phyloP scores from a whole-genome alignment of 768 basidiomycete genomes.

The Suillus alpinus region DNA sequence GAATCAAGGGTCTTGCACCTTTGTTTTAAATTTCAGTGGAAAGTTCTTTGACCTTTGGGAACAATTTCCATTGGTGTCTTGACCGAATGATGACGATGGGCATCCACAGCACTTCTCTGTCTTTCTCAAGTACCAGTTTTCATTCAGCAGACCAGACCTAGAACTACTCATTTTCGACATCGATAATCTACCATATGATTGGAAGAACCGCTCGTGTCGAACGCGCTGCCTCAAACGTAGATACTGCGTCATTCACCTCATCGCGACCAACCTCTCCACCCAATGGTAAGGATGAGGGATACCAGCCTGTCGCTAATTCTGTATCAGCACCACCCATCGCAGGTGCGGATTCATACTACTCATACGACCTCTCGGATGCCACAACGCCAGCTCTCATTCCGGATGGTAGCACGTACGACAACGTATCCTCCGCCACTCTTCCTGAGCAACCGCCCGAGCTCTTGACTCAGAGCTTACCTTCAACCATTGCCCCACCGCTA shows the following conservation, averaged over 20 bases:
- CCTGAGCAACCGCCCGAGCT: constrained; percentile 8
- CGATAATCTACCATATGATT: neutral
- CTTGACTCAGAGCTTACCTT: constrained; percentile 11
- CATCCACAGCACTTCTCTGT: neutral
- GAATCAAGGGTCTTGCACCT: neutral
- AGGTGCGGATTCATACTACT: too few species aligned
- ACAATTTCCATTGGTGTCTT: neutral
- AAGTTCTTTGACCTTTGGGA: neutral
- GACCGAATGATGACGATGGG: neutral
- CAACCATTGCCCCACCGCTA: constrained; percentile 13
- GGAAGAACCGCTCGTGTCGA: neutral
- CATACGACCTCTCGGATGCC: constrained; percentile 6
- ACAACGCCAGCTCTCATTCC: neutral
- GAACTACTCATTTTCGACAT: neutral
- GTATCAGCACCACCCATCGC: neutral
- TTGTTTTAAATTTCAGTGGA: neutral
- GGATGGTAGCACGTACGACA: constrained; percentile 5
- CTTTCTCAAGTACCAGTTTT: neutral
- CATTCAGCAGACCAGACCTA: neutral
- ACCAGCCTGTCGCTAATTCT: neutral
- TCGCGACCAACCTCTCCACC: neutral
- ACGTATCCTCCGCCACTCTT: constrained; percentile 15
- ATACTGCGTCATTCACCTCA: neutral
- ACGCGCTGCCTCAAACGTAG: neutral
- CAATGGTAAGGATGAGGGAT: neutral